Evolutionary conservation across 2,329 filamentous ascomycete species (phyloP).

Genomic region (Leptographium procerum): DNA sequence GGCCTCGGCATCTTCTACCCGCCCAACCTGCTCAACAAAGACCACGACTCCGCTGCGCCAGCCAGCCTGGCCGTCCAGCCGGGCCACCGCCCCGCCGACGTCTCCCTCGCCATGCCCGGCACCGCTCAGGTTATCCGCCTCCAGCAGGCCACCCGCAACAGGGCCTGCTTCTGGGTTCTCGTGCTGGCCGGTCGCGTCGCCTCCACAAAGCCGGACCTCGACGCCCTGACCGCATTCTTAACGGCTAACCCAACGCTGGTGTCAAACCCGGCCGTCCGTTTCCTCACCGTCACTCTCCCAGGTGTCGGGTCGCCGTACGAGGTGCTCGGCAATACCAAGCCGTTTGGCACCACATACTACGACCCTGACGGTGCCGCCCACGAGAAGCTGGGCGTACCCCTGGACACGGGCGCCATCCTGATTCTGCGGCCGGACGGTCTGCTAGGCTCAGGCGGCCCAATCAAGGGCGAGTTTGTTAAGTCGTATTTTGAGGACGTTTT

Average conservation of each 20-base stretch:
- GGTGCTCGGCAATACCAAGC: constrained; percentile 28
- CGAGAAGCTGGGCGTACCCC: constrained; percentile 16
- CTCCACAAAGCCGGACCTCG: constrained; percentile 13
- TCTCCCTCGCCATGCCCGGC: constrained; percentile 30
- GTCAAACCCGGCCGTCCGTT: constrained; percentile 24
- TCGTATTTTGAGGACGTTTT: constrained; percentile 12
- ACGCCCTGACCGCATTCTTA: constrained; percentile 9
- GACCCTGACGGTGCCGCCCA: constrained; percentile 22
- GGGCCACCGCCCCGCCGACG: constrained; percentile 34
- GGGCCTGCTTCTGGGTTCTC: constrained; percentile 28
- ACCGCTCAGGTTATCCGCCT: constrained; percentile 31
- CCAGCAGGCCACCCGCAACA: constrained; percentile 31
- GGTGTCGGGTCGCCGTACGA: constrained; percentile 29
- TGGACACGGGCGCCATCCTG: constrained; percentile 13
- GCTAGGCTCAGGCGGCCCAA: constrained; percentile 8
- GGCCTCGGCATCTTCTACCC: constrained; percentile 47
- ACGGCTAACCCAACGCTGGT: constrained; percentile 12
- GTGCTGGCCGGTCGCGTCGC: constrained; percentile 20
- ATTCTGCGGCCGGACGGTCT: constrained; percentile 18
- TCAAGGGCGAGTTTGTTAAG: constrained; percentile 9
- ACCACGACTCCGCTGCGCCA: background rate
- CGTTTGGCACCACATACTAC: constrained; percentile 42
- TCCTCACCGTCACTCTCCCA: constrained; percentile 33
- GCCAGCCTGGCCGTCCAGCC: constrained; percentile 17
- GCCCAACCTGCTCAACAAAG: constrained; percentile 9